phyloP scores from a whole-genome alignment of 2,329 filamentous ascomycete genomes.

The Huntiella omanensis region DNA sequence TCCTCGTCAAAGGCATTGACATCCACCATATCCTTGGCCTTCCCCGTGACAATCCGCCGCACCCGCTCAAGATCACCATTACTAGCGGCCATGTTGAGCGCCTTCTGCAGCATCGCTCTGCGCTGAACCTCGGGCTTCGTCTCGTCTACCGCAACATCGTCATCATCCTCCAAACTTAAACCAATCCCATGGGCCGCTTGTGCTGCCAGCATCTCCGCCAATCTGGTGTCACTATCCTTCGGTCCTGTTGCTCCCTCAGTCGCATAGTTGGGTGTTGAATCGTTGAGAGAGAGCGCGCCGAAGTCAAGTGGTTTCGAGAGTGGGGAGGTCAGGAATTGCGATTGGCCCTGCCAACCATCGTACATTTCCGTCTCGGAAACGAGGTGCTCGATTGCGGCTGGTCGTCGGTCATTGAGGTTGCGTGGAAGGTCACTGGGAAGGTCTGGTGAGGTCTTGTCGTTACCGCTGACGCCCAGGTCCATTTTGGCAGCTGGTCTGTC shows the following conservation, averaged over 20 bases:
- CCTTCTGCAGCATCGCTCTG: constrained; percentile 62
- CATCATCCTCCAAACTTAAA: constrained; percentile 57
- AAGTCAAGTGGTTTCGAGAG: constrained; percentile 71
- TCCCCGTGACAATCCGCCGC: constrained; percentile 53
- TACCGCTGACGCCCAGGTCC: constrained; percentile 36
- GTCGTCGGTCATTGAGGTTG: constrained; percentile 73
- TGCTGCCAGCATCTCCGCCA: constrained; percentile 91
- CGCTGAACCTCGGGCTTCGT: constrained; percentile 62
- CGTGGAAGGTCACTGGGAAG: constrained; percentile 77
- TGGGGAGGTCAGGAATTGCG: constrained; percentile 80
- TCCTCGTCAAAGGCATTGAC: constrained; percentile 82
- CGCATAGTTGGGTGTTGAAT: constrained; percentile 46
- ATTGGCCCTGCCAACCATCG: constrained; percentile 98
- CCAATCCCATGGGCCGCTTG: constrained; percentile 73
- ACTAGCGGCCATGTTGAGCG: constrained; percentile 84
- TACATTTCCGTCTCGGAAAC: constrained; percentile 87
- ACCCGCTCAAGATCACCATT: constrained; percentile 83
- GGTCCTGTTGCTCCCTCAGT: constrained; percentile 34
- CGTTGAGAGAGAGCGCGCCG: constrained; percentile 61
- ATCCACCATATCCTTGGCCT: constrained; percentile 58
- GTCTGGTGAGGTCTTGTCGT: constrained; percentile 24
- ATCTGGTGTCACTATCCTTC: constrained; percentile 61
- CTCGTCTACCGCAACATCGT: constrained; percentile 56
- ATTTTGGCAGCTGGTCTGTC: constrained; percentile 24
- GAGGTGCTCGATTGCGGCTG: constrained; percentile 40